Evolutionary conservation across 345 rosid genomes (phyloP).

Genomic region (Bruguiera sexangula): DNA sequence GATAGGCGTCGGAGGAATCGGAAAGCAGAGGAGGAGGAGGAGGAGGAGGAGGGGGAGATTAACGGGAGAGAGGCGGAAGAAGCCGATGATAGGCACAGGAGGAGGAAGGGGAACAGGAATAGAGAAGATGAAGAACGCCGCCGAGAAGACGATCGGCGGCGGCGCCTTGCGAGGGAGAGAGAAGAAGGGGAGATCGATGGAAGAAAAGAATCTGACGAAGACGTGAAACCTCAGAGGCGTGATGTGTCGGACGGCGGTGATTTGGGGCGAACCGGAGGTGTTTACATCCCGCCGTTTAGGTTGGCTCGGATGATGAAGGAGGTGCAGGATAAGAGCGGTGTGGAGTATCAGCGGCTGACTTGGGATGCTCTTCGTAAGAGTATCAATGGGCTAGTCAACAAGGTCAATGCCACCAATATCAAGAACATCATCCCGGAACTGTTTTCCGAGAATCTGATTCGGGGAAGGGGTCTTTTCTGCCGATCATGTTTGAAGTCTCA

Average conservation of each 20-base stretch:
- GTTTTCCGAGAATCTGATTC: conserved; percentile 78
- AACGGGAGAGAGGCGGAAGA: conserved; percentile 20
- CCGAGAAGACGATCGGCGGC: conserved; percentile 27
- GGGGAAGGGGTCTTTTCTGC: conserved; percentile 90
- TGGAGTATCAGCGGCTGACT: conserved; percentile 78
- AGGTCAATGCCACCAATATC: conserved; percentile 79
- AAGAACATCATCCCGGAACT: conserved; percentile 82
- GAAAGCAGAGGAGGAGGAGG: neutral
- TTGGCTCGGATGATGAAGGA: conserved; percentile 89
- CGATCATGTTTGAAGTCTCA: conserved; percentile 94
- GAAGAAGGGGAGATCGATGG: conserved; percentile 29
- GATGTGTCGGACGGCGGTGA: conserved; percentile 30
- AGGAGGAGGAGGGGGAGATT: conserved; percentile 20
- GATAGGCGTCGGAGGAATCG: conserved; percentile 5
- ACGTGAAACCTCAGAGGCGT: conserved; percentile 26
- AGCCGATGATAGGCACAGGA: conserved; percentile 17
- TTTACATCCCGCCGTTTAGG: conserved; percentile 86
- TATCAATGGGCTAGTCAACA: conserved; percentile 87
- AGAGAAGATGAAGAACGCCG: conserved; percentile 14
- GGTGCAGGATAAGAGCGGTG: conserved; percentile 73
- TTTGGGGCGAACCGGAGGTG: conserved; percentile 72
- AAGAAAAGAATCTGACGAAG: conserved; percentile 26
- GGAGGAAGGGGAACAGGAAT: conserved; percentile 23
- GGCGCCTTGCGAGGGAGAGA: neutral
- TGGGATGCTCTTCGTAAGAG: conserved; percentile 99